Base-by-base conservation (phyloP, 768 basidiomycete genomes). In the Pisolithus tinctorius region DNA sequence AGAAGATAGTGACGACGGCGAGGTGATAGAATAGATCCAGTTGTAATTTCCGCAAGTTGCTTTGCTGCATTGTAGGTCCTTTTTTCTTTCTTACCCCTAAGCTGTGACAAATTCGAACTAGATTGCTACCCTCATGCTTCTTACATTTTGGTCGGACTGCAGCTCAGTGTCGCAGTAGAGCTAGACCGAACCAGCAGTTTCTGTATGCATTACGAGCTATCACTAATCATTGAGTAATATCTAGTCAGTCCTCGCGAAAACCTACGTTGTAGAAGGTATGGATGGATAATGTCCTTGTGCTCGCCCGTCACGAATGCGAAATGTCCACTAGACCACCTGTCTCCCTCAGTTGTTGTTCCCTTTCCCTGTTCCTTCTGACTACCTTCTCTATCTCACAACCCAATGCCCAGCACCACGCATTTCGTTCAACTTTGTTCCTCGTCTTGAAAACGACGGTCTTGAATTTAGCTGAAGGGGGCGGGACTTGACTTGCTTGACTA, bases 331-430 rank as follows among this genome's bases (percentile, higher is more conserved):
- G 61, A 50, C 73, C 75, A 7, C 91, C 92, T 9, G 74, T 74
- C 48, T 83, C 79, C 62, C 86, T 76, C 60, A 89, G 64, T 58
- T 66, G 76, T 39, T 73, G 75, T 65, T 94, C 93, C 56, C 89
- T 73, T 17, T 77, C 79, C 54, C 63, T 71, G 59, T 83, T 80
- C 7, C 69, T 69, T 61, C 89, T 74, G 37, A 81, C 81, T 13
- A 87, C 69, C 63, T 82, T 83, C 69, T 97, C 93, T 55, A 96
- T 92, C 70, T 95, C 92, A 42, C 79, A 80, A 54, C 90, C 93
- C 58, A 98, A 69, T 1, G 90, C 91, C 87, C 89, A 96, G 59
- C 92, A 92, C 94, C 94, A 97, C 27, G 85, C 77, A 66, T 98
- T 93, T 27, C 94, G 74, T 67, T 98, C 95, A 36, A 97, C 72